Evolutionary conservation across 2,329 filamentous ascomycete species (phyloP).

Genomic region (Pseudogymnoascus sp.): DNA sequence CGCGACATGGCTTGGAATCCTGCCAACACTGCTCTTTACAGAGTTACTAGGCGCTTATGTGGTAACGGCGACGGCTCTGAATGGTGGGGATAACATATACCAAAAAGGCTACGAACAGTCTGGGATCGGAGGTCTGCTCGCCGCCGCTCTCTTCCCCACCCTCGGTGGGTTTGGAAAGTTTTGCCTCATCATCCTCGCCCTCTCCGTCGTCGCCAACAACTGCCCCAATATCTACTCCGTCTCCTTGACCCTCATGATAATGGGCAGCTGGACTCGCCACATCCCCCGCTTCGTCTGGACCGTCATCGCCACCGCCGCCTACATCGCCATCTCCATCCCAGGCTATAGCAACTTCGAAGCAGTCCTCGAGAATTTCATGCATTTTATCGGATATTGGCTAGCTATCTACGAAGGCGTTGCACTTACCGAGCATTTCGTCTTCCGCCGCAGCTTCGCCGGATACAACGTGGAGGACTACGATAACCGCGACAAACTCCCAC

Average conservation of each 20-base stretch:
- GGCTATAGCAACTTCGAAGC: conserved; percentile 59
- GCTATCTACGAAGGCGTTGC: conserved; percentile 65
- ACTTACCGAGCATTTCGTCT: conserved; percentile 61
- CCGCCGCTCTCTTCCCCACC: conserved; percentile 54
- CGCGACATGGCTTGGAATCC: conserved; percentile 62
- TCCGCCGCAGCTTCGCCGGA: conserved; percentile 52
- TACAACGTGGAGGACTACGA: conserved; percentile 56
- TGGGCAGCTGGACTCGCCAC: conserved; percentile 49
- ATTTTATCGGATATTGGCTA: conserved; percentile 64
- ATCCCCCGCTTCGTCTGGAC: conserved; percentile 66
- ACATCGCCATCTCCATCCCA: conserved; percentile 63
- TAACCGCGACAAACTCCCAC: conserved; percentile 49
- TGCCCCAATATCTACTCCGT: conserved; percentile 68
- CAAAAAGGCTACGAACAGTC: conserved; percentile 46
- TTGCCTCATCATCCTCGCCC: conserved; percentile 59
- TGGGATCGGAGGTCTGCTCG: conserved; percentile 60
- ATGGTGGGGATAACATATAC: conserved; percentile 49
- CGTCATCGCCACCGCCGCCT: conserved; percentile 52
- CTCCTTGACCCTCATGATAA: conserved; percentile 58
- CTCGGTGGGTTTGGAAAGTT: conserved; percentile 66
- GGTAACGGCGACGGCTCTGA: conserved; percentile 53
- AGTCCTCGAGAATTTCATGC: conserved; percentile 65
- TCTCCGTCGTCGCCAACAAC: conserved; percentile 64
- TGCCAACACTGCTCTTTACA: conserved; percentile 65
- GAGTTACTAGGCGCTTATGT: conserved; percentile 67